Base-by-base conservation (phyloP, 192 early-diverging fungal species). In the Linderina pennispora region DNA sequence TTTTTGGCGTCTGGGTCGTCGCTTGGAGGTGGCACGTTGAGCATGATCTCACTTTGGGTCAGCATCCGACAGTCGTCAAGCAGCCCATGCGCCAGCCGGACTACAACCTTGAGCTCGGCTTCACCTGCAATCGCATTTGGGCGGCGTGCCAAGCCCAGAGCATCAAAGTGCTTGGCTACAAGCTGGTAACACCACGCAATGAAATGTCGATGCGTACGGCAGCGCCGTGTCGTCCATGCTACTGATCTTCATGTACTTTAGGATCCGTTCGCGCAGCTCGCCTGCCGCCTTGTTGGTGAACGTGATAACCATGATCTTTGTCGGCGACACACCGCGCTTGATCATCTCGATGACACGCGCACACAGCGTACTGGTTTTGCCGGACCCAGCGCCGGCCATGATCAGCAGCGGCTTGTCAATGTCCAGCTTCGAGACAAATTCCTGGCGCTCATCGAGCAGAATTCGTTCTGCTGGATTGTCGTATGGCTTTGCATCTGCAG, bases 261-360 rank as follows among this genome's bases (percentile, higher is more conserved):
- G n/a, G 8, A 73, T 64, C 1, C 69, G 51, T 18, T 49, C 42
- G 36, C 58, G 58, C 36, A 73, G 53, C 48, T 73, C 69, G 18
- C 48, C 51, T 1, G 69, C 62, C 13, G 69, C 69, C 62, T 73
- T 73, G 36, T 73, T 73, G 10, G 69, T 73, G 40, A 73, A 73
- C n/a, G 69, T 73, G n/a, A 73, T 65, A 5, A 73, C 69, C 33
- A 73, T 38, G 8, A 73, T 56, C 1, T 43, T 14, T 14, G 23
- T 9, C 1, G 62, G 48, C 4, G 37, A 15, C 2, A 73, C 55
- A 1, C 69, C 69, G n/a, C 37, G 62, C 15, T 23, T 40, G 4
- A 73, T 46, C 32, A 73, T 65, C 50, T 73, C 62, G 4, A 65
- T 25, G 2, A 73, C 69, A 1, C 69, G 62, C 16, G 61, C 62